These are phyloP conservation scores for Hyphodiscus hymeniophilus DNA, from an alignment of 495 filamentous ascomycete species.

Conservation along the genomic window DNA sequence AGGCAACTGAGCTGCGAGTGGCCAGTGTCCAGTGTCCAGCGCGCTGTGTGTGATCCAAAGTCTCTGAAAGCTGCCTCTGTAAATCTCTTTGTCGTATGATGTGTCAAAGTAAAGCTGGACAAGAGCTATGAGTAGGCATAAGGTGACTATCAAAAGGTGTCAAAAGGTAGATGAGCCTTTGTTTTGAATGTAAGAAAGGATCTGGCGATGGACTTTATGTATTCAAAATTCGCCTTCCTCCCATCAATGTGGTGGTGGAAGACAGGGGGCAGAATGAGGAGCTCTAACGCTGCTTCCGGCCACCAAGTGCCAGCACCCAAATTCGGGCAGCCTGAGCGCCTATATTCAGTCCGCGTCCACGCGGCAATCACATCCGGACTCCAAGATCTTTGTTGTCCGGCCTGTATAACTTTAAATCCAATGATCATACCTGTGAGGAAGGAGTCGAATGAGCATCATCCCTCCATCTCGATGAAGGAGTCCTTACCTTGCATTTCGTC, in stretches of 20 bases:
- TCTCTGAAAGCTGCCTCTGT: slow-evolving; percentile 14
- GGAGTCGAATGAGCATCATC: neutral
- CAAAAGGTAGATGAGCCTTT: slow-evolving; percentile 11
- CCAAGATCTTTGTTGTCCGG: neutral
- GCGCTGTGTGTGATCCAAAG: slow-evolving; percentile 5
- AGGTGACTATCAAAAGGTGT: neutral
- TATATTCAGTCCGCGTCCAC: neutral
- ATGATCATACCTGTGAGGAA: neutral
- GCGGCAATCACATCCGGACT: neutral
- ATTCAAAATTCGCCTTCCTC: slow-evolving; percentile 7
- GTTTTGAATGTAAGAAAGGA: slow-evolving; percentile 20
- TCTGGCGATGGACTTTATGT: slow-evolving; percentile 18
- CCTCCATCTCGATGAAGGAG: neutral
- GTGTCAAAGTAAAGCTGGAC: slow-evolving; percentile 14
- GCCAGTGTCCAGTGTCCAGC: slow-evolving; percentile 16
- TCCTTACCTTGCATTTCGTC: neutral
- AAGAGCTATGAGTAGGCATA: neutral
- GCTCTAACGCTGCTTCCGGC: slow-evolving; percentile 14
- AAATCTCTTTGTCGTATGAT: slow-evolving; percentile 17
- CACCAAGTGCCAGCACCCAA: neutral
- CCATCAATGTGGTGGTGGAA: slow-evolving; percentile 11
- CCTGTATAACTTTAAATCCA: no score
- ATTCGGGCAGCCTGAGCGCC: neutral
- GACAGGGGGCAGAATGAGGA: slow-evolving; percentile 18
- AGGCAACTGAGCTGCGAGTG: slow-evolving; percentile 16